Evolutionary conservation across 257 asterid species (phyloP).

Genomic region (Cordia subcordata): DNA sequence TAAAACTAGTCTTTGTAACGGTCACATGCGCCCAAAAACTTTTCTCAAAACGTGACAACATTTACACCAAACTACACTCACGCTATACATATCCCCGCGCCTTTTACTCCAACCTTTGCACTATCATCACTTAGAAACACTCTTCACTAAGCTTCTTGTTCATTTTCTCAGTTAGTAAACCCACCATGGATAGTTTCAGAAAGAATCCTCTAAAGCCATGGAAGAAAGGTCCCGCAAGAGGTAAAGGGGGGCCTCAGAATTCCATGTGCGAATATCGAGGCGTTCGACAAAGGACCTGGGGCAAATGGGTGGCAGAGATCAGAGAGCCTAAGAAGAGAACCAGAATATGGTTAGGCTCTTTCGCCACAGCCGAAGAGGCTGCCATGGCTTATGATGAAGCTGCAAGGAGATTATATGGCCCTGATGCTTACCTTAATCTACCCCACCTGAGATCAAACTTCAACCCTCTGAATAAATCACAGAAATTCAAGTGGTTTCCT

Average conservation of each 20-base stretch:
- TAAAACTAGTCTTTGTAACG: slow-evolving; percentile 23
- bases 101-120: slow-evolving; percentile 22
- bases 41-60: slow-evolving; percentile 67
- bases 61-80: slow-evolving; percentile 43
- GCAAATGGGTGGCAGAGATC: slow-evolving; percentile 91
- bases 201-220: slow-evolving; percentile 87
- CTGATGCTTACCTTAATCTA: slow-evolving; percentile 87
- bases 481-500: slow-evolving; percentile 90
- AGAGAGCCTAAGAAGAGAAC: slow-evolving; percentile 89
- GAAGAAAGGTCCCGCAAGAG: slow-evolving; percentile 96
- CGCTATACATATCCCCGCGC: slow-evolving; percentile 58
- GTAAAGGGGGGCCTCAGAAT: slow-evolving; percentile 96
- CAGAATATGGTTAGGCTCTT: slow-evolving; percentile 91
- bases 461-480: slow-evolving; percentile 82
- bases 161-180: not conserved
- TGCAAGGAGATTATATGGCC: slow-evolving; percentile 82
- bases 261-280: slow-evolving; percentile 87
- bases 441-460: slow-evolving; percentile 75
- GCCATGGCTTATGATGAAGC: slow-evolving; percentile 99
- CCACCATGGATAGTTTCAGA: slow-evolving; percentile 57
- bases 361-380: slow-evolving; percentile 90
- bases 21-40: slow-evolving; percentile 57
- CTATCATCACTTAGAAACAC: slow-evolving; percentile 11
- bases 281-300: slow-evolving; percentile 94
- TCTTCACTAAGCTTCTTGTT: not conserved